Percentiles rank a stretch among this genome's conserved stretches.
Conservation (phyloP, 345 rosid genomes). For the Atalantia buxifolia region DNA sequence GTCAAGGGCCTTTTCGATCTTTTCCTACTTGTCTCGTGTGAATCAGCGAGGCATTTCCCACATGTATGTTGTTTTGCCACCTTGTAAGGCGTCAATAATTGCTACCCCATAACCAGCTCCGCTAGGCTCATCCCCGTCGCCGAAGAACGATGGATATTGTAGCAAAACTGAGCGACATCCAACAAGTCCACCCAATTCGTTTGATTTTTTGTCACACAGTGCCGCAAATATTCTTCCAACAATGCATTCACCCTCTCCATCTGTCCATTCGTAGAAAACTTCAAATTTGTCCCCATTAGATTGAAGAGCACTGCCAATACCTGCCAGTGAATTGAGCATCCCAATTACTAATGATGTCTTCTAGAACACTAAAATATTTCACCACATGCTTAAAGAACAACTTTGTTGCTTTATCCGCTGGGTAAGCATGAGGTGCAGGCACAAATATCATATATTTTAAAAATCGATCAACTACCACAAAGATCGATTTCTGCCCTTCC, state of each 20-base stretch:
- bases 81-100: neutral
- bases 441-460: no score
- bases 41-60: neutral
- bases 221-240: neutral
- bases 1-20: fast-evolving
- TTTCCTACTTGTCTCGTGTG: no score
- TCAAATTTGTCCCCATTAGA: neutral
- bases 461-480: neutral
- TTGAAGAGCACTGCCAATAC: neutral
- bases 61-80: neutral
- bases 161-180: neutral
- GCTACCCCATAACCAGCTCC: neutral
- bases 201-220: neutral
- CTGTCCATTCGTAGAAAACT: neutral
- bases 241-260: neutral
- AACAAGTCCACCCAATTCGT: no score
- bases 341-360: no score
- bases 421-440: neutral
- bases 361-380: no score
- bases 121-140: neutral
- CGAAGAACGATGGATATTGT: neutral
- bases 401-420: fast-evolving
- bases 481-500: no score
- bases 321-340: neutral
- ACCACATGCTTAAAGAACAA: neutral